Base-by-base conservation (phyloP, 2,329 filamentous ascomycete genomes). In the Paracamarosporium sp. region DNA sequence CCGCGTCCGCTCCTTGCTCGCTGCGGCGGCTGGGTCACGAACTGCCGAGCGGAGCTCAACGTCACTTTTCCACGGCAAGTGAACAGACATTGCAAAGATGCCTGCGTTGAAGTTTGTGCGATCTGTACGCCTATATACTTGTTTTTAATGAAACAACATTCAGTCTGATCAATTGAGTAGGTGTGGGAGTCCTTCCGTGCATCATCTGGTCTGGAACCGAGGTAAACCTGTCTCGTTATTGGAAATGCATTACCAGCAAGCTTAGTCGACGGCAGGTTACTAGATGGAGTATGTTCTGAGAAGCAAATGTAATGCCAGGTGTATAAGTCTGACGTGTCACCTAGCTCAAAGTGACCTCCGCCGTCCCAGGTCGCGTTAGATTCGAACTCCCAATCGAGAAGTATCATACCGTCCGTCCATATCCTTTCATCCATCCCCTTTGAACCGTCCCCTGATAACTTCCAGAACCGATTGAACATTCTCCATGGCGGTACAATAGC, bases 161-260 rank as follows among this genome's bases (percentile, higher is more conserved):
- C 55, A 30, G 25, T 59, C 65, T 76, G 33, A 78, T 52, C 47
- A 20, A 52, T 52, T 47, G 36, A 57, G 17, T 57, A 95, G 92
- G 92, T 96, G 45, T 85, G 92, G 82, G 90, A 90, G 74, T 93
- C 91, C 1, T 97, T 97, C 77, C 87, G 91, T 80, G 85, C 86
- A 64, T 90, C 92, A 63, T 97, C 93, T 5, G 93, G 93, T 6
- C 80, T 98, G 20, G 94, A 97, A 76, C 92, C 92, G 74, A 90
- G 91, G 93, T 96, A 81, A 44, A 41, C 51, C 27, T 28, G 52
- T 35, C 25, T 17, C n/a, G 12, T 27, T 17, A 20, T 5, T 1
- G 35, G 36, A n/a, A 20, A 12, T 30, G 31, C 8, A 40, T 5
- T 9, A 38, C 17, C 38, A 6, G n/a, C 30, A 55, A 61, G 15